These are phyloP conservation scores for Candida tropicalis DNA, from an alignment of 1,139 yeast species.

Conservation along the genomic window DNA sequence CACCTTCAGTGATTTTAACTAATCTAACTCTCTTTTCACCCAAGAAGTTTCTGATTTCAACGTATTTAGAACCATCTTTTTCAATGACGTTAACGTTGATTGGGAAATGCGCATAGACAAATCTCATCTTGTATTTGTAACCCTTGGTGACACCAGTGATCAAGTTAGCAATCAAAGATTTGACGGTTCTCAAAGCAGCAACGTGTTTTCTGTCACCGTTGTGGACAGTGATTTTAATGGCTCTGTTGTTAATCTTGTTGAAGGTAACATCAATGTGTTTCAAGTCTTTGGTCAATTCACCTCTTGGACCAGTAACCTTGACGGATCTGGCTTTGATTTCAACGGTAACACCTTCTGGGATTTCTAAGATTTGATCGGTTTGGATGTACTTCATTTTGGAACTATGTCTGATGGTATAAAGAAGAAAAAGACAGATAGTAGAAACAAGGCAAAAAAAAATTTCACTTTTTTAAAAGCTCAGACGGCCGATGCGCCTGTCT, in stretches of 20 bases:
- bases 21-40: conserved; percentile 97
- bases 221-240: conserved; percentile 89
- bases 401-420: background rate
- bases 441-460: too few relatives aligned
- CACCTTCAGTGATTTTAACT: conserved; percentile 87
- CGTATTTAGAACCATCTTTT: conserved; percentile 70
- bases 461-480: too few relatives aligned
- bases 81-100: conserved; percentile 91
- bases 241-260: conserved; percentile 68
- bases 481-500: too few relatives aligned
- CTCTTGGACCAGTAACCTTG: conserved; percentile 98
- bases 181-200: conserved; percentile 98
- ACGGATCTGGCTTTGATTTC: conserved; percentile 89
- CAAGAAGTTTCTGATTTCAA: conserved; percentile 98
- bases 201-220: conserved; percentile 99
- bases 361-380: conserved; percentile 86
- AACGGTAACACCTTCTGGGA: conserved; percentile 95
- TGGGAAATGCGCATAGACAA: conserved; percentile 99
- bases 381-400: conserved; percentile 83
- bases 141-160: conserved; percentile 99
- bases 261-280: conserved; percentile 96
- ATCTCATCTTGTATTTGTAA: conserved; percentile 99
- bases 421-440: conserved; percentile 1
- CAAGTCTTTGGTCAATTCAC: conserved; percentile 87
- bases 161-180: conserved; percentile 91